Evolutionary conservation across 2,329 filamentous ascomycete genomes (phyloP).

Genomic region (Alternaria sp.): DNA sequence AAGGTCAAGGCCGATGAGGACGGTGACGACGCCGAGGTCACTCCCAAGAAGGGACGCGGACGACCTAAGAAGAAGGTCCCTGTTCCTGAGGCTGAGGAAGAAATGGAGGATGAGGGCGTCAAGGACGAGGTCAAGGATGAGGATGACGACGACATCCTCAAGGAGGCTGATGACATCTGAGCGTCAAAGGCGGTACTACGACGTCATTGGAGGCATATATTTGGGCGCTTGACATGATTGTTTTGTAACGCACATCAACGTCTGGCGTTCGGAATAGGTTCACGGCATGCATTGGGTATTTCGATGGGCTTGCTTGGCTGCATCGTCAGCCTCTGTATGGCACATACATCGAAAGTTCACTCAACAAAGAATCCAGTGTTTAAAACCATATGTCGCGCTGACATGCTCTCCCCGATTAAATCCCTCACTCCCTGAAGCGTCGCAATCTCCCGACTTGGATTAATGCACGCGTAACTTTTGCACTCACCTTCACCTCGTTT

Average conservation of each 20-base stretch:
- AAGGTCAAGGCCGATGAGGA: constrained; percentile 17
- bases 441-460: too few relatives aligned
- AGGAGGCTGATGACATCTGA: not conserved
- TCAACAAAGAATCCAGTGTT: too few relatives aligned
- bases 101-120: not conserved
- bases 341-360: accelerated
- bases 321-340: too few relatives aligned
- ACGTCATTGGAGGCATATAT: not conserved
- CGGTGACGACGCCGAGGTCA: not conserved
- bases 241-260: not conserved
- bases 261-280: not conserved
- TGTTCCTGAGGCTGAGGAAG: not conserved
- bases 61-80: constrained; percentile 6
- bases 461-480: too few relatives aligned
- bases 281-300: not conserved
- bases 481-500: too few relatives aligned
- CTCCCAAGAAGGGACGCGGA: constrained; percentile 9
- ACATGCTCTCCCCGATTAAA: too few relatives aligned
- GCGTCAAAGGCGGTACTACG: not conserved
- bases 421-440: too few relatives aligned
- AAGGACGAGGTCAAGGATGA: constrained; percentile 3
- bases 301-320: not conserved
- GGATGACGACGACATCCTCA: not conserved
- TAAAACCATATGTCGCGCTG: too few relatives aligned
- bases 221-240: too few relatives aligned